phyloP scores from a whole-genome alignment of 129 eudicot species.

The Heracleum sosnowskyi region DNA sequence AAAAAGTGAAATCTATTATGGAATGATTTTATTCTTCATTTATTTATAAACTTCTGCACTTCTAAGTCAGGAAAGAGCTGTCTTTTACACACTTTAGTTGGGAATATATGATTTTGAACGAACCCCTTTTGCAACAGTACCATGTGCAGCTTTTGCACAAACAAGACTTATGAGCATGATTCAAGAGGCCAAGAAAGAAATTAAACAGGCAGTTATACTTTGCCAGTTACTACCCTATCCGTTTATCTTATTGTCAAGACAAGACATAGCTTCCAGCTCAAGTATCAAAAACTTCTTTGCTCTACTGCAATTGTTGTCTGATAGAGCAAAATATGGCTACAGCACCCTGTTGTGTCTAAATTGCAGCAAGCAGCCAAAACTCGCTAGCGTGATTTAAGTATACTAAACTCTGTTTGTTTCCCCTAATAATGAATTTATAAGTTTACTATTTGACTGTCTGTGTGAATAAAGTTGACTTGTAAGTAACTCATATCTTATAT shows the following conservation, averaged over 20 bases:
- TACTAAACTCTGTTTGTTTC: neutral
- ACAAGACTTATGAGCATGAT: neutral
- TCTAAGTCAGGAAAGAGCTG: no score
- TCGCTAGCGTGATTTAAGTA: neutral
- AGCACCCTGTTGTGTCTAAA: neutral
- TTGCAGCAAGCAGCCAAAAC: neutral
- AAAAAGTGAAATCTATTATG: neutral
- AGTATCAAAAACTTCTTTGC: neutral
- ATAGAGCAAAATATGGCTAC: neutral
- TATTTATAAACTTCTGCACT: neutral
- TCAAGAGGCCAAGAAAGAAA: neutral
- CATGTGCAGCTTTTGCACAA: neutral
- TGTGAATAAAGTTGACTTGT: no score
- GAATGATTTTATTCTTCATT: neutral
- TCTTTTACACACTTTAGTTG: neutral
- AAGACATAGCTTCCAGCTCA: neutral
- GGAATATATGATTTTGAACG: neutral
- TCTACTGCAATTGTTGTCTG: neutral
- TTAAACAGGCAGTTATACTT: neutral
- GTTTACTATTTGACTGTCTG: no score
- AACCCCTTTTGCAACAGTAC: neutral
- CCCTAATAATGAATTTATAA: no score
- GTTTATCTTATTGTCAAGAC: neutral
- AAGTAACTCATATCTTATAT: no score
- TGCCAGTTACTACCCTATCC: neutral